A percentile compares a stretch with the other conserved stretches of the same genome.
phyloP scores from a whole-genome alignment of 1,284 basidiomycete genomes.

The Malassezia dermatis region DNA sequence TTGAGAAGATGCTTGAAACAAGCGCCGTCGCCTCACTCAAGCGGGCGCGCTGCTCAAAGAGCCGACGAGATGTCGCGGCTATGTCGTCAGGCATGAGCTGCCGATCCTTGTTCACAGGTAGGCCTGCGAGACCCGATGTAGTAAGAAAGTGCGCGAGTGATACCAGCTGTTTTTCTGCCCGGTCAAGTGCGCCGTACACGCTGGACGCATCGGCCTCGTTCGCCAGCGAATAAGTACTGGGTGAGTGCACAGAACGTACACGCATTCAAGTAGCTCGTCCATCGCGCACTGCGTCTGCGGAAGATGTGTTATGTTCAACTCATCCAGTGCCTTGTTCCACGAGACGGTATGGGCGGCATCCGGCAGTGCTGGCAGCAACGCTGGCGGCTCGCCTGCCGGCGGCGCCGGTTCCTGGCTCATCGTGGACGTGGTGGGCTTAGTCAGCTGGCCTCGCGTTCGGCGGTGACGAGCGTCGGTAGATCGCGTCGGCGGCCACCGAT shows the following conservation, averaged over 20 bases:
- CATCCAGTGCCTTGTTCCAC: not conserved
- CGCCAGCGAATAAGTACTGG: not conserved
- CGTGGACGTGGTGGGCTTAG: not conserved
- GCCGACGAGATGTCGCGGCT: not conserved
- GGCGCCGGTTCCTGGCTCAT: not conserved
- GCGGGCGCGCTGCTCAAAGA: constrained; percentile 16
- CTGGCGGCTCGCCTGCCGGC: not conserved
- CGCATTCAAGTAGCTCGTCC: constrained; percentile 1
- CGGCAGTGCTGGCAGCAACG: not conserved
- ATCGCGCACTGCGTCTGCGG: not conserved
- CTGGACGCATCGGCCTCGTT: not conserved
- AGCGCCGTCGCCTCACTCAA: constrained; percentile 10
- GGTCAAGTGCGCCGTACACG: not conserved
- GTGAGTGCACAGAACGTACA: constrained; percentile 6
- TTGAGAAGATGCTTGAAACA: constrained; percentile 7
- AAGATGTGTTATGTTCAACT: not conserved
- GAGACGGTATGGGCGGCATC: not conserved
- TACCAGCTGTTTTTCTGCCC: not conserved
- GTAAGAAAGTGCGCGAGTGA: not conserved
- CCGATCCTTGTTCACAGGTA: constrained; percentile 1
- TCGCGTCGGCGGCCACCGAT: not conserved
- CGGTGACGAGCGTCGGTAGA: not conserved
- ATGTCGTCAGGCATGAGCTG: not conserved
- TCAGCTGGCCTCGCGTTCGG: not conserved
- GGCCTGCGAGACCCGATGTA: constrained; percentile 1